A percentile compares a stretch with the other conserved stretches of the same genome.
These are phyloP conservation scores for Larix kaempferi DNA, from an alignment of 75 land plant genomes.

Conservation along the genomic window DNA sequence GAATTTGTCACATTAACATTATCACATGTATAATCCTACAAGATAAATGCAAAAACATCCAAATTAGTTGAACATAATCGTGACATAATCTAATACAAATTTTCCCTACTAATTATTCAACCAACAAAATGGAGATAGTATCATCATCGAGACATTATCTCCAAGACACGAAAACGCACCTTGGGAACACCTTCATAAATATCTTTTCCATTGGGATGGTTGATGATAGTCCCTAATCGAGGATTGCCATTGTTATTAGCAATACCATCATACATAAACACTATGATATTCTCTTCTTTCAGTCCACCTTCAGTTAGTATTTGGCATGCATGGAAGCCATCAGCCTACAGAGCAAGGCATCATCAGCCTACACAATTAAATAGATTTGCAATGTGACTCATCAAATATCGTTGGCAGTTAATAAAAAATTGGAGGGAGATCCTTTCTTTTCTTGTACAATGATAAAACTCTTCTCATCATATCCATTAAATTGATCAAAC, in stretches of 20 bases:
- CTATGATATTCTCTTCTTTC: slow-evolving; percentile 46
- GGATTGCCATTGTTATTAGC: slow-evolving; percentile 35
- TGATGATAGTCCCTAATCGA: slow-evolving; percentile 30
- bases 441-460: too few species aligned
- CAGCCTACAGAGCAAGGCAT: slow-evolving; percentile 23
- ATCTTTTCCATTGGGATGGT: slow-evolving; percentile 35
- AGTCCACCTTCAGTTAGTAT: slow-evolving; percentile 35
- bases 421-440: too few species aligned
- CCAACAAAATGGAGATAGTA: too few species aligned
- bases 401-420: too few species aligned
- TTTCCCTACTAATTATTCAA: too few species aligned
- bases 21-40: slow-evolving; percentile 79
- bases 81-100: background rate
- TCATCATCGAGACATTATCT: too few species aligned
- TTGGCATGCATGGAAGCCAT: slow-evolving; percentile 54
- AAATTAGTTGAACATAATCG: background rate
- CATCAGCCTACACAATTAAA: too few species aligned
- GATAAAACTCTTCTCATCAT: too few species aligned
- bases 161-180: slow-evolving; percentile 8
- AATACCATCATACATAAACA: slow-evolving; percentile 53
- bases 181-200: slow-evolving; percentile 44
- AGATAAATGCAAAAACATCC: background rate
- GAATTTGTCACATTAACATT: slow-evolving; percentile 74
- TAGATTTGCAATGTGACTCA: too few species aligned
- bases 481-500: too few species aligned